These are phyloP conservation scores for Phaeodactylum tricornutum DNA, from an alignment of 108 stramenopile genomes.

Conservation along the genomic window DNA sequence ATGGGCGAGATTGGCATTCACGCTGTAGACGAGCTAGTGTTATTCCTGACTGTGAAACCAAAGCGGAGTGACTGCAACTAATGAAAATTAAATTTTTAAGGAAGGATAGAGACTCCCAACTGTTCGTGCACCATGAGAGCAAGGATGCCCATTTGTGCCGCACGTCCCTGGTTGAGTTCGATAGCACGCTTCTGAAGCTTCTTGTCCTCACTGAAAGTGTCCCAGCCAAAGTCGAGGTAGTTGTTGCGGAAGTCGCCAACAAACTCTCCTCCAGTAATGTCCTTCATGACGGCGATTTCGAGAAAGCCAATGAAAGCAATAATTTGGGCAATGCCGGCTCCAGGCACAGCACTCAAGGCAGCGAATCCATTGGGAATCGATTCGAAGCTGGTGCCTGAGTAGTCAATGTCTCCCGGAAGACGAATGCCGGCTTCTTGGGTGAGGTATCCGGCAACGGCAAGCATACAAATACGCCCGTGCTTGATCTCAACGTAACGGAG, in stretches of 20 bases:
- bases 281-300: slow-evolving; percentile 55
- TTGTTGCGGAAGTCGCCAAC: slow-evolving; percentile 60
- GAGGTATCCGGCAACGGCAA: slow-evolving; percentile 34
- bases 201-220: slow-evolving; percentile 37
- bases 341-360: slow-evolving; percentile 28
- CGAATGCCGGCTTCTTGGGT: slow-evolving; percentile 17
- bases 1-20: too few relatives aligned
- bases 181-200: slow-evolving; percentile 34
- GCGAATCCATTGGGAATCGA: slow-evolving; percentile 45
- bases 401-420: slow-evolving; percentile 60
- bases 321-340: slow-evolving; percentile 42
- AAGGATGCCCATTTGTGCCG: slow-evolving; percentile 72
- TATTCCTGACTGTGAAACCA: too few relatives aligned
- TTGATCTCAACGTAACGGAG: slow-evolving; percentile 40
- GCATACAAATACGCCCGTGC: slow-evolving; percentile 50
- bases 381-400: slow-evolving; percentile 24
- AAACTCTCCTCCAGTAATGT: slow-evolving; percentile 33
- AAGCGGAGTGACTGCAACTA: too few relatives aligned
- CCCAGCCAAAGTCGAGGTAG: slow-evolving; percentile 51
- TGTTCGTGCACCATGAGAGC: slow-evolving; percentile 73
- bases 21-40: too few relatives aligned
- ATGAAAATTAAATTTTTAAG: too few relatives aligned
- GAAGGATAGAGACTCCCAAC: slow-evolving; percentile 44
- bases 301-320: slow-evolving; percentile 58
- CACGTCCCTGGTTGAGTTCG: slow-evolving; percentile 73